Evolutionary conservation across 805 yeast species (phyloP), one percentile per base, ranked within the genome.

Genomic region (Nadsonia fulvescens): DNA sequence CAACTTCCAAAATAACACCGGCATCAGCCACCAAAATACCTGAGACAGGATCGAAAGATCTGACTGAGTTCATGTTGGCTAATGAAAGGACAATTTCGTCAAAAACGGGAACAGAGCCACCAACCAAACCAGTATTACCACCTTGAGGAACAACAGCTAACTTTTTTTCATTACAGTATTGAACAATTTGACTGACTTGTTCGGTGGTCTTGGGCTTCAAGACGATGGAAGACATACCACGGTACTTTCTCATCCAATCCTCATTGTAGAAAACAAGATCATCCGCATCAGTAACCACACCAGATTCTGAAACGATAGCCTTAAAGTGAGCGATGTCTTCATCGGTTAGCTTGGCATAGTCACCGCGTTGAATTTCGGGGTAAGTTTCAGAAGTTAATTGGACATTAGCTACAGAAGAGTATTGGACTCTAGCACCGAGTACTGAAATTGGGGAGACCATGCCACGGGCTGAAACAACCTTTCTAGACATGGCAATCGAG

Each of bases 61-160:
- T 66, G 27, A 86, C 63, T 43, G 73, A 63, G 58, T 79, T 79
- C 58, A 86, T 40, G 40, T 62, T 64, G 18, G 75, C 53, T 25
- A 82, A 53, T 3, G 81, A 73, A 13, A 83, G 38, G 13, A 83
- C 64, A 25, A 83, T 66, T 52, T 83, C 96, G 49, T 83, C 96
- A 49, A 81, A 83, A 1, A 83, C 72, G 0, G 95, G 94, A 11
- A 72, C 67, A 4, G 93, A 75, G 4, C 95, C 96, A 36, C 95
- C 96, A 21, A 83, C 96, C 23, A 83, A 61, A 14, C 94, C 94
- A 1, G 95, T 86, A 52, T 86, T 83, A 39, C 96, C 96, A 45
- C 95, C 94, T 53, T 86, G 95, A 9, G 96, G 95, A 6, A 81
- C 93, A 24, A 83, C 69, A 0, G 95, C 93, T 15, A 83, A 51